A percentile compares a stretch with the other conserved stretches of the same genome.
phyloP scores from a whole-genome alignment of 495 filamentous ascomycete species.

The Pseudomonodictys pantanalensis region DNA sequence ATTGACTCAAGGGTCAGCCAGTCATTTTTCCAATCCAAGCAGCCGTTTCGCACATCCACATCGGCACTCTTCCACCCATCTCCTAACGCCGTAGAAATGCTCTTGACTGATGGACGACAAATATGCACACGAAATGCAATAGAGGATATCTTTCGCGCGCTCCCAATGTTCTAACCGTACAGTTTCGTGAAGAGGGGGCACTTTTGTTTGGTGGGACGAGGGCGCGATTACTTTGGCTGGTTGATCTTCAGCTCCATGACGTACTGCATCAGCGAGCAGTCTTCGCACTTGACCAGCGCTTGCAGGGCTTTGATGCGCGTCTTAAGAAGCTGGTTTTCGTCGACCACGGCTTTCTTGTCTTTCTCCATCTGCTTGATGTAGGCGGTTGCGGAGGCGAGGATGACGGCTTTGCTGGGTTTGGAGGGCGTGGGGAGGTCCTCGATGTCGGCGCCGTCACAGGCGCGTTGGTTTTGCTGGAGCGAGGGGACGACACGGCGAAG shows the following conservation, averaged over 20 bases:
- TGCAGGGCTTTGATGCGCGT: constrained; percentile 32
- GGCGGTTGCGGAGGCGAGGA: constrained; percentile 34
- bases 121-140: too few relatives aligned
- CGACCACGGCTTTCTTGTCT: constrained; percentile 25
- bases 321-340: constrained; percentile 32
- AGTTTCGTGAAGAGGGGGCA: background rate
- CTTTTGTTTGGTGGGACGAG: background rate
- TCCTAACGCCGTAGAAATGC: too few relatives aligned
- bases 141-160: too few relatives aligned
- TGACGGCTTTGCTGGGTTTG: constrained; percentile 36
- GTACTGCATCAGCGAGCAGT: constrained; percentile 37
- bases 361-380: constrained; percentile 40
- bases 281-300: constrained; percentile 37
- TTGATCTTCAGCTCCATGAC: constrained; percentile 37
- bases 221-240: background rate
- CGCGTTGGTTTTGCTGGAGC: constrained; percentile 28
- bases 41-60: too few relatives aligned
- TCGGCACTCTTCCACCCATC: too few relatives aligned
- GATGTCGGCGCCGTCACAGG: constrained; percentile 30
- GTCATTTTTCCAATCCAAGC: too few relatives aligned
- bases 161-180: too few relatives aligned
- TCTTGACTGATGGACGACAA: too few relatives aligned
- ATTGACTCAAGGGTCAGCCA: too few relatives aligned
- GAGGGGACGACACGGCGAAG: constrained; percentile 33
- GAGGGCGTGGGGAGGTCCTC: constrained; percentile 33